Conservation (phyloP, 1,284 basidiomycete species). For the Puccinia triticina region DNA sequence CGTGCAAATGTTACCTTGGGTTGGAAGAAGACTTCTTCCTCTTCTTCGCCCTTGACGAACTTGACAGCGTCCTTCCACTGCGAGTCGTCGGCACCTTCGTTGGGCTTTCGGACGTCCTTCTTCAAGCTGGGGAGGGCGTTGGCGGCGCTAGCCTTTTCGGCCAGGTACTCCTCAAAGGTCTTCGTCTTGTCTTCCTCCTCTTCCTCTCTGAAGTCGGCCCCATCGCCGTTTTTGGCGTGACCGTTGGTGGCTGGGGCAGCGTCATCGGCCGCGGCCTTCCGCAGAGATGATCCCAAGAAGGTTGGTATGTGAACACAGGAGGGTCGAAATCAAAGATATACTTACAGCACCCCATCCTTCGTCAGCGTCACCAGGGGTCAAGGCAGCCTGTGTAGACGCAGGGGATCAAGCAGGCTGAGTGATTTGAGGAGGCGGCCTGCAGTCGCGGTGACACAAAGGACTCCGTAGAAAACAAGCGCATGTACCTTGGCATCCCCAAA, state of each 20-base stretch:
- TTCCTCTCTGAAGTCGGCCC: conserved; percentile 12
- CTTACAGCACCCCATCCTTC: conserved; percentile 43
- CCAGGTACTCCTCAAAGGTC: conserved; percentile 50
- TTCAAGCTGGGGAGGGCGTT: conserved; percentile 36
- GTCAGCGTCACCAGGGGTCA: conserved; percentile 33
- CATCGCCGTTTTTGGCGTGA: conserved; percentile 4
- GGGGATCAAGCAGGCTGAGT: background rate
- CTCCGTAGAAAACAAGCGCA: background rate
- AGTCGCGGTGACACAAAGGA: background rate
- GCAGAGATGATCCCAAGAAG: background rate
- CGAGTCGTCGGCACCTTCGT: conserved; percentile 46
- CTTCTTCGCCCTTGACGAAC: conserved; percentile 38
- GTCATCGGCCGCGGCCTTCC: conserved; percentile 14
- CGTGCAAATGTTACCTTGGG: conserved; percentile 32
- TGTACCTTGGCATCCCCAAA: conserved; percentile 46
- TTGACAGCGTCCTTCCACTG: conserved; percentile 51
- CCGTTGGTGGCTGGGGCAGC: conserved; percentile 43
- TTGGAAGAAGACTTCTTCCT: conserved; percentile 50
- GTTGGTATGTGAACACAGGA: background rate
- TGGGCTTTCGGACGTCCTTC: conserved; percentile 44
- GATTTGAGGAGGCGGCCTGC: background rate
- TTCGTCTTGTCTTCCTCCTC: conserved; percentile 52
- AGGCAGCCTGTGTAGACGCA: conserved; percentile 24
- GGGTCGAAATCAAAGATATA: background rate
- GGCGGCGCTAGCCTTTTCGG: conserved; percentile 40